phyloP scores from a whole-genome alignment of 495 filamentous ascomycete species.

The Aspergillus heteromorphus region DNA sequence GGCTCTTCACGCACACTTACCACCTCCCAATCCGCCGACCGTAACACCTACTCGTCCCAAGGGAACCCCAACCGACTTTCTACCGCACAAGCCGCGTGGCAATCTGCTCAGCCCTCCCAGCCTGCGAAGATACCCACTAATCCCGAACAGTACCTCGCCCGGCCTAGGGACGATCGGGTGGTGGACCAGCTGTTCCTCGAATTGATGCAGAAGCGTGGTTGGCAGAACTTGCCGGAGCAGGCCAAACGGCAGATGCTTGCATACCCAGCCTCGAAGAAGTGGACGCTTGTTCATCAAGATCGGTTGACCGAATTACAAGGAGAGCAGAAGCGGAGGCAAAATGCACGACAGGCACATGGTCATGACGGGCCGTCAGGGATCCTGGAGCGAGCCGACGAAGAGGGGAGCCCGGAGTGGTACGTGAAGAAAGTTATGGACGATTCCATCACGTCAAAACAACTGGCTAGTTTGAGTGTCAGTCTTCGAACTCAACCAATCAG shows the following conservation, averaged over 20 bases:
- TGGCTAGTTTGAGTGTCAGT: constrained; percentile 88
- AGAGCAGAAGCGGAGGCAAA: constrained; percentile 80
- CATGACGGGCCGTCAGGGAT: constrained; percentile 60
- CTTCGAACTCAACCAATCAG: constrained; percentile 90
- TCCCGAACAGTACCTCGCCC: constrained; percentile 53
- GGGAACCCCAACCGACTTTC: constrained; percentile 28
- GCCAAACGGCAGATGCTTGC: constrained; percentile 91
- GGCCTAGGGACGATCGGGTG: constrained; percentile 75
- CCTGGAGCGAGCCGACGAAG: constrained; percentile 75
- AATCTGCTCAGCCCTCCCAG: constrained; percentile 39
- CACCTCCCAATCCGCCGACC: constrained; percentile 40
- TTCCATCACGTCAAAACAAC: constrained; percentile 81
- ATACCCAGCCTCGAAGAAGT: constrained; percentile 91
- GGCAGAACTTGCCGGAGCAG: constrained; percentile 94
- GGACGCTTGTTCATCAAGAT: constrained; percentile 95
- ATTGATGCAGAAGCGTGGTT: constrained; percentile 95
- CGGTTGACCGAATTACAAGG: constrained; percentile 88
- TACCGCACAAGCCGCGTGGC: constrained; percentile 26
- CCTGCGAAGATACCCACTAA: constrained; percentile 28
- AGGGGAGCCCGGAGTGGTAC: constrained; percentile 97
- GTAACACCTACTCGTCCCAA: constrained; percentile 24
- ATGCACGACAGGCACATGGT: constrained; percentile 58
- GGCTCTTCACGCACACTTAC: constrained; percentile 59
- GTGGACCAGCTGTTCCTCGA: constrained; percentile 91
- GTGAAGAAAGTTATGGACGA: constrained; percentile 96